These are phyloP conservation scores for Nicotiana tabacum DNA, from an alignment of 257 asterid species.

Conservation along the genomic window DNA sequence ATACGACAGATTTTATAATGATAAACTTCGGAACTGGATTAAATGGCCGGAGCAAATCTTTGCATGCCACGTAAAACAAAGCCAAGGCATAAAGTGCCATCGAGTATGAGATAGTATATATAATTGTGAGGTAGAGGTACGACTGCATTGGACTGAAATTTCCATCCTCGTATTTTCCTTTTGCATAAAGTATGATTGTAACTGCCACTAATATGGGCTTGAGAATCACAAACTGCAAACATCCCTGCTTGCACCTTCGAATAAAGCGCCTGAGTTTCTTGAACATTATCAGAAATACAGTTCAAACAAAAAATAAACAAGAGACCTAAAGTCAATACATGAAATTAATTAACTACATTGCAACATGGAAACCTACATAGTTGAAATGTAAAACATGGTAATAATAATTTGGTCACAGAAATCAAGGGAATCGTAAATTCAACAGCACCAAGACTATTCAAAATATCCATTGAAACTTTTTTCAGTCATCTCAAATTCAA, in stretches of 20 bases:
- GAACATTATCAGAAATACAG: background rate
- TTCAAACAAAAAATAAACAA: background rate
- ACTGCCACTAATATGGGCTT: conserved; percentile 77
- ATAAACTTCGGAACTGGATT: conserved; percentile 96
- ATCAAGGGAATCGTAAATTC: background rate
- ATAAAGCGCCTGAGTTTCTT: conserved; percentile 79
- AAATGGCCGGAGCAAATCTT: conserved; percentile 90
- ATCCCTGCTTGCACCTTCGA: conserved; percentile 95
- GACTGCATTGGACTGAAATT: conserved; percentile 83
- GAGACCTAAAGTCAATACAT: background rate
- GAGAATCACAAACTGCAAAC: conserved; percentile 96
- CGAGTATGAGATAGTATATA: conserved; percentile 90
- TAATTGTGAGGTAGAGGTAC: conserved; percentile 89
- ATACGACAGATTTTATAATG: conserved; percentile 92
- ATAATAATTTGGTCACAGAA: background rate
- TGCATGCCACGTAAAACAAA: conserved; percentile 92
- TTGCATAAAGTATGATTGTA: conserved; percentile 78
- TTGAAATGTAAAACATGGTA: background rate
- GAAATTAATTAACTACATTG: background rate
- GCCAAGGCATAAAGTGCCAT: conserved; percentile 90
- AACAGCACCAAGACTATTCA: background rate
- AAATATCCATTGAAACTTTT: background rate
- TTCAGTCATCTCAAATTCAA: background rate
- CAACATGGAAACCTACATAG: background rate
- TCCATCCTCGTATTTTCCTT: conserved; percentile 90